These are phyloP conservation scores for Streptanthus diversifolius DNA, from an alignment of 345 rosid species.

Conservation along the genomic window DNA sequence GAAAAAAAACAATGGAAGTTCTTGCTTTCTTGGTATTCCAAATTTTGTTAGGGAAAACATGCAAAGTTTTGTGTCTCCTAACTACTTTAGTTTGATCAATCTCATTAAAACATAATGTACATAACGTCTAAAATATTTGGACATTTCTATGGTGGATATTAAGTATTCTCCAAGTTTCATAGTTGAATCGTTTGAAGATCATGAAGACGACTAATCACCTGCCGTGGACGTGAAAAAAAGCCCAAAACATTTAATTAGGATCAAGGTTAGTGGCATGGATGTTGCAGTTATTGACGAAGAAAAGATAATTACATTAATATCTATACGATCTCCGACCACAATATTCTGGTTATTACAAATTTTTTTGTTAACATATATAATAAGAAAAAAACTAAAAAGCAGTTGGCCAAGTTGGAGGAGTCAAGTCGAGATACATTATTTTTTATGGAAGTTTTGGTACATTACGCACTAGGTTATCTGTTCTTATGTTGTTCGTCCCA, in stretches of 20 bases:
- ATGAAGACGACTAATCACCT: not conserved
- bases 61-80: not conserved
- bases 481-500: too few relatives aligned
- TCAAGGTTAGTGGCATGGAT: slow-evolving; percentile 8
- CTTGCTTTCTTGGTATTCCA: not conserved
- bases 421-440: too few relatives aligned
- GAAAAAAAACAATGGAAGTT: not conserved
- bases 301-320: not conserved
- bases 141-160: slow-evolving; percentile 1
- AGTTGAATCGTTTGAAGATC: not conserved
- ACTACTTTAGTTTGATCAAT: not conserved
- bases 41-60: not conserved
- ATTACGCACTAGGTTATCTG: too few relatives aligned
- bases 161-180: slow-evolving; percentile 2
- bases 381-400: too few relatives aligned
- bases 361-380: too few relatives aligned
- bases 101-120: not conserved
- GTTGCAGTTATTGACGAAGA: not conserved
- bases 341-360: not conserved
- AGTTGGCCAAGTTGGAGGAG: too few relatives aligned
- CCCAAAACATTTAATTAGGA: not conserved
- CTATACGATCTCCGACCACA: not conserved
- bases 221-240: not conserved
- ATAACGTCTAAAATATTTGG: not conserved
- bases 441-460: too few relatives aligned